These are phyloP conservation scores for Annulohypoxylon nitens DNA, from an alignment of 495 filamentous ascomycete genomes.

Conservation along the genomic window DNA sequence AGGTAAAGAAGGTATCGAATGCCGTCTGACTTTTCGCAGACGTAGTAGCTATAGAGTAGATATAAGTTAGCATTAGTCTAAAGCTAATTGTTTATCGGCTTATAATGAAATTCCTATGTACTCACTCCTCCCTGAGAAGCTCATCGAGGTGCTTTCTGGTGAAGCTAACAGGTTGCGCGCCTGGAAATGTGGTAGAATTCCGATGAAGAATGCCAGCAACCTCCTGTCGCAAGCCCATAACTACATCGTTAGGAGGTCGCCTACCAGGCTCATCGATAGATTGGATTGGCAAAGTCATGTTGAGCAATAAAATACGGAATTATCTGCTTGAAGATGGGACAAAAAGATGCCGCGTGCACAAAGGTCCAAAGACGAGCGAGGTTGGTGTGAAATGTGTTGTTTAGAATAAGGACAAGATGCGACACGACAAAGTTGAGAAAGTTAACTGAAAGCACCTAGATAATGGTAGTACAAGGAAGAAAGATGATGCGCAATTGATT, in stretches of 20 bases:
- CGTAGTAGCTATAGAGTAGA: slow-evolving; percentile 75
- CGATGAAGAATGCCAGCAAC: slow-evolving; percentile 82
- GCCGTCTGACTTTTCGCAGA: slow-evolving; percentile 98
- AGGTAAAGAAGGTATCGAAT: slow-evolving; percentile 95
- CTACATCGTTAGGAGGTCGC: slow-evolving; percentile 69
- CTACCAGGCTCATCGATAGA: slow-evolving; percentile 72
- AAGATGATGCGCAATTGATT: not conserved
- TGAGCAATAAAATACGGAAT: not conserved
- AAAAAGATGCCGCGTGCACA: slow-evolving; percentile 5
- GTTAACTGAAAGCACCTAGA: slow-evolving; percentile 21
- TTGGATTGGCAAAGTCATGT: slow-evolving; percentile 49
- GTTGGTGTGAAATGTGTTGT: slow-evolving; percentile 15
- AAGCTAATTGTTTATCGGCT: not conserved
- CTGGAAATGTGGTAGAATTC: slow-evolving; percentile 77
- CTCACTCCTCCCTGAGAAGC: slow-evolving; percentile 79
- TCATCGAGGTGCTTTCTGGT: slow-evolving; percentile 80
- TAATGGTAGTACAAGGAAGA: slow-evolving; percentile 1
- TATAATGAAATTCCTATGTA: slow-evolving; percentile 15
- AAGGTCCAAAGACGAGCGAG: not conserved
- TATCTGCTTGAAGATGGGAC: not conserved
- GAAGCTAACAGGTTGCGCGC: slow-evolving; percentile 96
- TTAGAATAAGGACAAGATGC: slow-evolving; percentile 19
- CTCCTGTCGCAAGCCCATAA: slow-evolving; percentile 73
- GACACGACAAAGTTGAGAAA: slow-evolving; percentile 14
- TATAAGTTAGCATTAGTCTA: slow-evolving; percentile 13